Base-by-base conservation (phyloP, 176 grass and related monocot species). In the Miscanthus lutarioriparius region DNA sequence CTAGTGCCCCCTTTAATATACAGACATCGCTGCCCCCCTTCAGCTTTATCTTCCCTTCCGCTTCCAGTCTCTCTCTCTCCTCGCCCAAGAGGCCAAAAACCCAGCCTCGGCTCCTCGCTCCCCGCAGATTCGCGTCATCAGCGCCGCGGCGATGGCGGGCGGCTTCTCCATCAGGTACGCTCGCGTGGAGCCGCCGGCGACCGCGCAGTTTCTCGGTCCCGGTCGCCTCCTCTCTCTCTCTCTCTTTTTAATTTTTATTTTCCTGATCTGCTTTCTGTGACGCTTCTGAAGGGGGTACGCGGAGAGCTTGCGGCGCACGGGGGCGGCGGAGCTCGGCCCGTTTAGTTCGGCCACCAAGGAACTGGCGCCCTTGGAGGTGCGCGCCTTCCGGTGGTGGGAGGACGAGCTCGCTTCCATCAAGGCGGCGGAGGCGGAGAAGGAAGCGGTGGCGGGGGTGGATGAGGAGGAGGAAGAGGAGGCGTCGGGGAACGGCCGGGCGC, bases 81-180 rank as follows among this genome's bases (percentile, higher is more conserved):
- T 40, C 17, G n/a, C 37, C 40, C 44, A 8, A 17, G 22, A 41
- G 54, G 20, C 54, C 20, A 58, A 58, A 58, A 58, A 58, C 54
- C 54, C 54, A 58, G 54, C 54, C 20, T n/a, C 54, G 20, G n/a
- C 8, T 58, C 54, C 54, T 58, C 54, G 7, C 54, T 58, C 54
- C 20, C 54, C 2, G 54, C 59, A 72, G 70, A 72, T 72, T 72
- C 70, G 13, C 22, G 38, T 58, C 54, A n/a, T 58, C 67, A 37
- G 36, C 37, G 38, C n/a, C 13, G 10, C 51, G 25, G 38, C 84
- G 51, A 89, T 89, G 91, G 84, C 70, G 40, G 51, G 64, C 32
- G 70, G 47, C 3, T 92, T 92, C 80, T 92, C 87, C 43, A 92
- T 92, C 65, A 83, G 91, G 91, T 92, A 0, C 7, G 84, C 72